Conservation (phyloP, 2,329 filamentous ascomycete genomes). For the Pochonia chlamydosporia region DNA sequence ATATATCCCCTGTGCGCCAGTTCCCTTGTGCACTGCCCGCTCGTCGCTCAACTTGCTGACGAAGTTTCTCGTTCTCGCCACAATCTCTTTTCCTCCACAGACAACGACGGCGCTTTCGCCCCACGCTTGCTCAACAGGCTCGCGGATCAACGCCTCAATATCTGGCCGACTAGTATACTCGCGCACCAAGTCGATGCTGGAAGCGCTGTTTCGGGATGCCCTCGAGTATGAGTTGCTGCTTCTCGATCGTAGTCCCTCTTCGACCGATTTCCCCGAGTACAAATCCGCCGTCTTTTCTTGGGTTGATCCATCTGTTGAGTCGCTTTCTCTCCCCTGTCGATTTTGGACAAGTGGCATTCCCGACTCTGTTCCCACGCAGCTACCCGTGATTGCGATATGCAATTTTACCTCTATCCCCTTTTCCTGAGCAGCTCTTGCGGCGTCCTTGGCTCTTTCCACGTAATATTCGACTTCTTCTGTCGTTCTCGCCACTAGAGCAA, state of each 20-base stretch:
- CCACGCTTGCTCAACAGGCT: constrained; percentile 49
- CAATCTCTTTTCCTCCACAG: constrained; percentile 51
- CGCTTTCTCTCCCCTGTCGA: neutral
- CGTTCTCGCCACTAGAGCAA: constrained; percentile 45
- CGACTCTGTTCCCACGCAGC: constrained; percentile 1
- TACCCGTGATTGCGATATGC: constrained; percentile 47
- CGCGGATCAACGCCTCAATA: constrained; percentile 44
- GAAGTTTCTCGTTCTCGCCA: constrained; percentile 47
- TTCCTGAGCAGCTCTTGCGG: constrained; percentile 31
- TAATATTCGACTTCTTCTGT: constrained; percentile 52
- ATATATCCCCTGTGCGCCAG: constrained; percentile 56
- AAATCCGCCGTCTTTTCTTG: neutral
- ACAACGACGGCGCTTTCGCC: constrained; percentile 58
- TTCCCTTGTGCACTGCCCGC: constrained; percentile 58
- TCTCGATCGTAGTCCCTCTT: neutral
- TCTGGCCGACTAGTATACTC: constrained; percentile 43
- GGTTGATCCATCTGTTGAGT: neutral
- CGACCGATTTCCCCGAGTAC: neutral
- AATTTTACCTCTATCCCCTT: constrained; percentile 45
- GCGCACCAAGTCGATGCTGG: constrained; percentile 28
- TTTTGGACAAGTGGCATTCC: constrained; percentile 6
- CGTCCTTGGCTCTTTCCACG: constrained; percentile 40
- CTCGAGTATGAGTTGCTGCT: neutral
- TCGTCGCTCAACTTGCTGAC: constrained; percentile 54
- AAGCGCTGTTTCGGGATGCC: neutral